Evolutionary conservation across 1,139 yeast genomes (phyloP).

Genomic region (Debaryomycetaceae sp.): DNA sequence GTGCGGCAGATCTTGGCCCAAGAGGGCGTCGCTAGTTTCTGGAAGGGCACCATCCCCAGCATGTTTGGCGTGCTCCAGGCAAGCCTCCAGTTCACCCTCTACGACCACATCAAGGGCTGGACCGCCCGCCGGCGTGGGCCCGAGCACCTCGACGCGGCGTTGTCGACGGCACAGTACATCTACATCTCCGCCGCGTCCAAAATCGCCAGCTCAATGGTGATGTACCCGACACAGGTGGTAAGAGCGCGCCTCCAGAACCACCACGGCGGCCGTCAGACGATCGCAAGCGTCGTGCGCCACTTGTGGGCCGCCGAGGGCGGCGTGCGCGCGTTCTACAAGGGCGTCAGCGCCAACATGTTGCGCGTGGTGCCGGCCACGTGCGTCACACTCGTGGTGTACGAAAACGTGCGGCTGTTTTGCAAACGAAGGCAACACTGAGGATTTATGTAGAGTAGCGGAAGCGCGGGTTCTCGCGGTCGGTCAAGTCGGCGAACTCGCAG

Average conservation of each 20-base stretch:
- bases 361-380: slow-evolving; percentile 76
- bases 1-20: slow-evolving; percentile 40
- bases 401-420: no score
- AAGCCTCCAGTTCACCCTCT: slow-evolving; percentile 79
- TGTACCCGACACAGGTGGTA: slow-evolving; percentile 85
- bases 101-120: slow-evolving; percentile 62
- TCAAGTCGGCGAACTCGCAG: slow-evolving; percentile 51
- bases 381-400: slow-evolving; percentile 65
- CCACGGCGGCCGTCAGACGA: slow-evolving; percentile 15
- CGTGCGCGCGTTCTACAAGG: slow-evolving; percentile 67
- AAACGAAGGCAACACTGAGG: background rate
- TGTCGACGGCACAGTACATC: slow-evolving; percentile 55
- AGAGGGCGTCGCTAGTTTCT: slow-evolving; percentile 72
- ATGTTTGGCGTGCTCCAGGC: slow-evolving; percentile 84
- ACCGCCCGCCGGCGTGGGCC: slow-evolving; percentile 1
- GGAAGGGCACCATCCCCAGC: slow-evolving; percentile 83
- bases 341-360: slow-evolving; percentile 55
- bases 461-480: slow-evolving; percentile 62
- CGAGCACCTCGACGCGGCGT: no score
- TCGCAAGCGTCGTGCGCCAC: slow-evolving; percentile 18
- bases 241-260: slow-evolving; percentile 71
- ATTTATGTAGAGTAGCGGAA: slow-evolving; percentile 41
- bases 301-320: slow-evolving; percentile 43
- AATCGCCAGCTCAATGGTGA: slow-evolving; percentile 56
- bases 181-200: slow-evolving; percentile 68